A percentile compares a stretch with the other conserved stretches of the same genome.
These are phyloP conservation scores for Cytospora piceae DNA, from an alignment of 2,329 filamentous ascomycete species.

Conservation along the genomic window DNA sequence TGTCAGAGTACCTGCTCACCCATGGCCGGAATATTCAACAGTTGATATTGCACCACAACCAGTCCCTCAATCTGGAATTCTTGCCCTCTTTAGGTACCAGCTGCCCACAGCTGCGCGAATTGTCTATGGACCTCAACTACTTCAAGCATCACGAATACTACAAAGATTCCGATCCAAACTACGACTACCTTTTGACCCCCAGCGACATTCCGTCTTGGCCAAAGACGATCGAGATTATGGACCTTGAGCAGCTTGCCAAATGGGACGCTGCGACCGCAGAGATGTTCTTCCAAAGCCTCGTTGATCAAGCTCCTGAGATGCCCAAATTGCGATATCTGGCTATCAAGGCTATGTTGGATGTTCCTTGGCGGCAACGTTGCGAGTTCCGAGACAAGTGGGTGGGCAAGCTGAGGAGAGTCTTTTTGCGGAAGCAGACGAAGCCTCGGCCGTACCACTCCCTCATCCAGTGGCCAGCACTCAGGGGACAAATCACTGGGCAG, in stretches of 20 bases:
- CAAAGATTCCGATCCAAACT: constrained; percentile 75
- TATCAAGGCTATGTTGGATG: constrained; percentile 77
- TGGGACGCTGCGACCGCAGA: constrained; percentile 72
- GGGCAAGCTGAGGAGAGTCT: constrained; percentile 68
- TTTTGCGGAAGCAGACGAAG: constrained; percentile 50
- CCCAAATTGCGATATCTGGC: constrained; percentile 69
- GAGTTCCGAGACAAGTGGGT: constrained; percentile 80
- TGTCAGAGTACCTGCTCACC: constrained; percentile 66
- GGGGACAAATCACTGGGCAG: not conserved
- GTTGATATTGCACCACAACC: constrained; percentile 77
- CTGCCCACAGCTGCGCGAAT: constrained; percentile 71
- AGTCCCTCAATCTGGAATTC: constrained; percentile 76
- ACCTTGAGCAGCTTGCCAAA: constrained; percentile 77
- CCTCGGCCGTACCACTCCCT: constrained; percentile 29
- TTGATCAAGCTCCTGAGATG: constrained; percentile 70
- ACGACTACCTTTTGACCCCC: constrained; percentile 66
- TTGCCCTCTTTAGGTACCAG: constrained; percentile 65
- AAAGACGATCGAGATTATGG: constrained; percentile 67
- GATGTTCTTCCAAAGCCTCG: constrained; percentile 77
- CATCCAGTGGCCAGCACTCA: constrained; percentile 25
- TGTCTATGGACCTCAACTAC: constrained; percentile 80
- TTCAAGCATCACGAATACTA: constrained; percentile 70
- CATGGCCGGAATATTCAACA: constrained; percentile 70
- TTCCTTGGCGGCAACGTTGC: constrained; percentile 80
- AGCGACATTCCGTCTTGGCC: constrained; percentile 80